These are phyloP conservation scores for Skeletonema tropicum DNA, from an alignment of 108 stramenopile genomes.

Conservation along the genomic window DNA sequence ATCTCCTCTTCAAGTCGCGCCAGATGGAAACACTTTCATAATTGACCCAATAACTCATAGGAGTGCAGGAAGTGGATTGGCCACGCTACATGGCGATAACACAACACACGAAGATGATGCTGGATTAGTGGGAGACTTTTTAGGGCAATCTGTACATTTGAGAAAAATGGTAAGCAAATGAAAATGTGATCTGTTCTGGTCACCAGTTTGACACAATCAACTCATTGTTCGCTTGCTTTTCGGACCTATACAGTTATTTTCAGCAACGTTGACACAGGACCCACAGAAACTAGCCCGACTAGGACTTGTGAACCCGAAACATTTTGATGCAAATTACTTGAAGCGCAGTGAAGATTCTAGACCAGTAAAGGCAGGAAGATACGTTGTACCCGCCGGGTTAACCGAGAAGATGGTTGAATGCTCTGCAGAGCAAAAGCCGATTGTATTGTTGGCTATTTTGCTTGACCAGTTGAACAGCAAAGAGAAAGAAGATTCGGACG, in stretches of 20 bases:
- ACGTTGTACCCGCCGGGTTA: slow-evolving; percentile 52
- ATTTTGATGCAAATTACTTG: slow-evolving; percentile 82
- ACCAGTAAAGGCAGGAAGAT: slow-evolving; percentile 35
- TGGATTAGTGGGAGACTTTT: slow-evolving; percentile 16
- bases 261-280: slow-evolving; percentile 94
- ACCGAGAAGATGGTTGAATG: slow-evolving; percentile 54
- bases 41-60: slow-evolving; percentile 60
- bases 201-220: neutral
- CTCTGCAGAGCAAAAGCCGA: slow-evolving; percentile 76
- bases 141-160: slow-evolving; percentile 37
- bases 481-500: slow-evolving; percentile 6
- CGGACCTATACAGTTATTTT: slow-evolving; percentile 83
- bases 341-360: slow-evolving; percentile 34
- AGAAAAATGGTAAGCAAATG: slow-evolving; percentile 35
- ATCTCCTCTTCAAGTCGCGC: slow-evolving; percentile 39
- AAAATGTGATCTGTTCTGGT: neutral
- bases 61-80: slow-evolving; percentile 33
- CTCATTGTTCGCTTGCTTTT: slow-evolving; percentile 58
- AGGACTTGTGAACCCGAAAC: slow-evolving; percentile 85
- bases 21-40: slow-evolving; percentile 30
- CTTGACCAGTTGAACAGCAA: slow-evolving; percentile 59
- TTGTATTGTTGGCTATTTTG: slow-evolving; percentile 86
- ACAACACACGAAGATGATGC: slow-evolving; percentile 6
- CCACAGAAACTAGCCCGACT: slow-evolving; percentile 93
- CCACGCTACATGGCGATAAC: slow-evolving; percentile 11